Evolutionary conservation across 179 eudicot species (phyloP), one percentile per base, ranked within the genome.

Genomic region (Nepenthes alata): DNA sequence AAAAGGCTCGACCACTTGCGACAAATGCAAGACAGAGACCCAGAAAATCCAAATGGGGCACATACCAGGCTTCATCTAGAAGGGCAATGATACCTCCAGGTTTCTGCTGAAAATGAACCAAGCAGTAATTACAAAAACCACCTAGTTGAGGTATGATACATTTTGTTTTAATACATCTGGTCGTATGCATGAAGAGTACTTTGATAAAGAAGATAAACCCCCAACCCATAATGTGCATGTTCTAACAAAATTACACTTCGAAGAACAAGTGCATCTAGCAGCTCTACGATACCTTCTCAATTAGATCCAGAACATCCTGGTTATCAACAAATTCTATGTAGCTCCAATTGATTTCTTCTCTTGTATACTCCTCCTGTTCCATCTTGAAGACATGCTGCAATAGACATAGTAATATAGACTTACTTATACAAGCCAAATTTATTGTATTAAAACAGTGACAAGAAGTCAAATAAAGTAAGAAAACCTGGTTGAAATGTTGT

Each of bases 281-380:
- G 47, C 65, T 41, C 44, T 56, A 16, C 44, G 16, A 45, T 44
- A 95, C 99, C 97, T 94, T 94, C 73, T 95, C 99, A 81, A 95
- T 95, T 65, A 95, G 80, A 67, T 95, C 96, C 75, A 95, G 68
- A 57, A 95, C 90, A 78, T 91, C 99, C 73, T 95, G 99, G 72
- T 91, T 95, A 75, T 95, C 97, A 59, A 95, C 97, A 67, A 91
- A 94, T 69, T 94, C 97, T 60, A 95, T 91, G 83, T 91, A 95
- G 73, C 99, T 91, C 99, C 99, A 95, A 57, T 85, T 75, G 64
- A 95, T 95, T 75, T 86, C 79, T 75, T 95, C 99, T 74, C 86
- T 94, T 63, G 96, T 87, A 71, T 95, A 95, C 64, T 95, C 97
- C 78, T 95, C 99, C 75, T 91, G 99, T 72, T 95, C 97, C 99